These are phyloP conservation scores for Mucuna pruriens DNA, from an alignment of 306 rosid genomes.

Conservation along the genomic window DNA sequence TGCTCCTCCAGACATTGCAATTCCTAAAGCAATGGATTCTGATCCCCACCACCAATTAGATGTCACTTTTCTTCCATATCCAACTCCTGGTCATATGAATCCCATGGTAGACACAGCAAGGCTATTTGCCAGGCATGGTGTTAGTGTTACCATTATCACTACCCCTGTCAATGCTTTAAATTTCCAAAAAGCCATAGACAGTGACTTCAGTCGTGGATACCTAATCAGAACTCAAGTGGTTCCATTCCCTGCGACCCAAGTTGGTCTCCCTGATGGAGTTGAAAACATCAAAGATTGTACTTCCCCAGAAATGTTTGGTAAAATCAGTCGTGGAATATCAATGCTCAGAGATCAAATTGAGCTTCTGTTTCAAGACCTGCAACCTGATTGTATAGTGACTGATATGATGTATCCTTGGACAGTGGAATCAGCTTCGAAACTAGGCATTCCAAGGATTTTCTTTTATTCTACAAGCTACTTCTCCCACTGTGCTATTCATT, in stretches of 20 bases:
- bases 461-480: slow-evolving; percentile 42
- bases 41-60: slow-evolving; percentile 1
- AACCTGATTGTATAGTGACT: slow-evolving; percentile 32
- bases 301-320: neutral
- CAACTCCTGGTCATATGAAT: slow-evolving; percentile 41
- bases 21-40: neutral
- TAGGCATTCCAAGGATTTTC: slow-evolving; percentile 37
- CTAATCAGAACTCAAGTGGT: slow-evolving; percentile 25
- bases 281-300: slow-evolving; percentile 36
- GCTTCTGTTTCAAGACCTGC: slow-evolving; percentile 20
- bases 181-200: slow-evolving; percentile 35
- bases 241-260: slow-evolving; percentile 31
- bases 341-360: slow-evolving; percentile 31
- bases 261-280: slow-evolving; percentile 37
- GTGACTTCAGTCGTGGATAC: slow-evolving; percentile 30
- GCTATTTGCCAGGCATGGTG: slow-evolving; percentile 42
- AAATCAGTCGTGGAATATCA: neutral
- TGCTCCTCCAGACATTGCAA: neutral
- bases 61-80: slow-evolving; percentile 37
- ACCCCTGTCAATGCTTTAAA: slow-evolving; percentile 34
- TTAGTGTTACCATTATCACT: slow-evolving; percentile 33
- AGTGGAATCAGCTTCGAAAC: slow-evolving; percentile 33
- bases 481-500: neutral
- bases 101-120: slow-evolving; percentile 43
- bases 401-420: slow-evolving; percentile 40